Evolutionary conservation across 306 rosid species (phyloP).

Genomic region (Rosa persica): DNA sequence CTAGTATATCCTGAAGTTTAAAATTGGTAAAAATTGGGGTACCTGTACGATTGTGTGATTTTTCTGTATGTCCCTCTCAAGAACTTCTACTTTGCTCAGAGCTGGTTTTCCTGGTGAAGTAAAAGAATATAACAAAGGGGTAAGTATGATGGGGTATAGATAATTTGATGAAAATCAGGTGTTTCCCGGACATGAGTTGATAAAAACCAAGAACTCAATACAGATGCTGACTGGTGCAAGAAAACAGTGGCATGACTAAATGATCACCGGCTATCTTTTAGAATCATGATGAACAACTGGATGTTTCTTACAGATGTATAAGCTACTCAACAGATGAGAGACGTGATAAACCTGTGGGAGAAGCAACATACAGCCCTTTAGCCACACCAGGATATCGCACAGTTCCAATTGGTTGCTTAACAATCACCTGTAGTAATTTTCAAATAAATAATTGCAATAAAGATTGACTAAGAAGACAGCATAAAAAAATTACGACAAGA

Average conservation of each 20-base stretch:
- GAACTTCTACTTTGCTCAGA: conserved; percentile 65
- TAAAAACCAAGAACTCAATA: background rate
- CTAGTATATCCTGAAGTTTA: background rate
- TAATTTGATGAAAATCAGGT: background rate
- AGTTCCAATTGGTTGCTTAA: conserved; percentile 76
- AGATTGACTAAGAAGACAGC: background rate
- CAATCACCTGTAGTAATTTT: conserved; percentile 49
- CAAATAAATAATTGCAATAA: background rate
- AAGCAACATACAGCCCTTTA: conserved; percentile 51
- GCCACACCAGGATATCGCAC: conserved; percentile 82
- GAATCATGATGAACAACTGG: background rate
- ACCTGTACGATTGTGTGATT: conserved; percentile 86
- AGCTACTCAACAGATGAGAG: conserved; percentile 2
- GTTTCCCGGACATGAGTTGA: background rate
- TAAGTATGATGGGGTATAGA: conserved; percentile 1
- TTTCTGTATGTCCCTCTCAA: conserved; percentile 55
- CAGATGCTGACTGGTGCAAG: conserved; percentile 5
- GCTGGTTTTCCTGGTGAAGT: conserved; percentile 79
- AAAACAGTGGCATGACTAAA: background rate
- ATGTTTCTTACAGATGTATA: conserved; percentile 5
- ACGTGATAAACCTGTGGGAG: conserved; percentile 37
- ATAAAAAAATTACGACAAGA: background rate
- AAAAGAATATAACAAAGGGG: conserved; percentile 6
- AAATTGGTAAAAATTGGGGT: conserved; percentile 1
- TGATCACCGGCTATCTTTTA: background rate